phyloP scores from a whole-genome alignment of 192 early-diverging fungal genomes.

The Coemansia sp. region DNA sequence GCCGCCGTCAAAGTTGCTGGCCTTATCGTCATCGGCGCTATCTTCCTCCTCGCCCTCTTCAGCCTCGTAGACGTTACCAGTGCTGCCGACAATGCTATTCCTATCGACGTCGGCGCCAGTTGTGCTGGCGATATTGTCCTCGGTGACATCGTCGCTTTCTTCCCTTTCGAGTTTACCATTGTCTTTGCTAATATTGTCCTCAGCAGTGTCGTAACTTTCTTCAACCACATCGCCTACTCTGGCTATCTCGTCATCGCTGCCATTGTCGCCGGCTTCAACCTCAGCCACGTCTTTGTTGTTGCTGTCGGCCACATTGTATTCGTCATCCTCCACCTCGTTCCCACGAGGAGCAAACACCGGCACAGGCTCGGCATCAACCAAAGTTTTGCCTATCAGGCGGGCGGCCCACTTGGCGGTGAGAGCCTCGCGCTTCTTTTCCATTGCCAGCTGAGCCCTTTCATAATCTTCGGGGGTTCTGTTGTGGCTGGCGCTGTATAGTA shows the following conservation, averaged over 20 bases:
- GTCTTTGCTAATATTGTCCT: too few relatives aligned
- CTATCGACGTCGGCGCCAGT: not conserved
- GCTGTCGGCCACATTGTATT: not conserved
- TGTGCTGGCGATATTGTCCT: not conserved
- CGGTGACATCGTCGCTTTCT: not conserved
- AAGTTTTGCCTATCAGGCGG: slow-evolving; percentile 18
- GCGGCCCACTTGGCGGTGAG: slow-evolving; percentile 16
- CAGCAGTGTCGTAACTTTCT: too few relatives aligned
- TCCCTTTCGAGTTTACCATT: too few relatives aligned
- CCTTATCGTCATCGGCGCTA: not conserved
- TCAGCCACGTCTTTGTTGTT: not conserved
- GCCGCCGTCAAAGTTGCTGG: not conserved
- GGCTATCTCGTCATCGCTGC: slow-evolving; percentile 4
- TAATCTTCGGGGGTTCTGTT: slow-evolving; percentile 5
- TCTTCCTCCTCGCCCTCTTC: not conserved
- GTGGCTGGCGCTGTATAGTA: slow-evolving; percentile 1
- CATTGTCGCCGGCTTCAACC: not conserved
- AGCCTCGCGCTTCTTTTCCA: slow-evolving; percentile 12
- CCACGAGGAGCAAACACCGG: not conserved
- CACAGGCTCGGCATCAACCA: slow-evolving; percentile 2
- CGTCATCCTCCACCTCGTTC: not conserved
- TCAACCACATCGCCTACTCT: not conserved
- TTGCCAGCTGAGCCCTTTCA: not conserved
- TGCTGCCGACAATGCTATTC: not conserved
- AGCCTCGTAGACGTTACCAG: not conserved